phyloP scores from a whole-genome alignment of 441 rosid genomes.

The Metrosideros polymorpha region DNA sequence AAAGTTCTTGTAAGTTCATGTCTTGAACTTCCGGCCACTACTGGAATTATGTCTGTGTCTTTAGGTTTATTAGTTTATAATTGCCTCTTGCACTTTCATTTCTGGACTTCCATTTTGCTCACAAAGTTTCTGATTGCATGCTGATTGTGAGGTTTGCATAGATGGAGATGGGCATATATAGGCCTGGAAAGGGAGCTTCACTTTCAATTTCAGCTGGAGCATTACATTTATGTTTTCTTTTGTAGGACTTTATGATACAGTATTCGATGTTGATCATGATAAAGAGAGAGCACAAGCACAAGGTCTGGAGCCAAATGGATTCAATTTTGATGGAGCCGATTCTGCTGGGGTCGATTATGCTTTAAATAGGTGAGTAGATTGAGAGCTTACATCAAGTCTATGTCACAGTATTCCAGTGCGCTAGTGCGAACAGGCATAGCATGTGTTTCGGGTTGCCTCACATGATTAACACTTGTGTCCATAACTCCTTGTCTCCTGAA shows the following conservation, averaged over 20 bases:
- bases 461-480: neutral
- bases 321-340: constrained; percentile 88
- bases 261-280: constrained; percentile 89
- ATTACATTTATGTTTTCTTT: neutral
- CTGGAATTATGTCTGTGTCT: neutral
- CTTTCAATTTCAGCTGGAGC: neutral
- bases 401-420: neutral
- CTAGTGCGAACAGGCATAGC: neutral
- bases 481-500: neutral
- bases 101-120: neutral
- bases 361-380: constrained; percentile 55
- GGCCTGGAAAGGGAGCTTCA: neutral
- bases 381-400: neutral
- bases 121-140: neutral
- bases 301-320: constrained; percentile 88
- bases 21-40: neutral
- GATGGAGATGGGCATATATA: neutral
- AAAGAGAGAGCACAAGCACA: constrained; percentile 78
- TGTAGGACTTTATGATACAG: constrained; percentile 85
- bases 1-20: neutral
- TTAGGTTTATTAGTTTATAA: neutral
- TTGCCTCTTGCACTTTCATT: neutral
- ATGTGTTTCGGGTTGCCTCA: neutral
- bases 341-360: constrained; percentile 79
- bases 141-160: neutral